phyloP scores from a whole-genome alignment of 2,329 filamentous ascomycete genomes.

The Apiospora sp. region DNA sequence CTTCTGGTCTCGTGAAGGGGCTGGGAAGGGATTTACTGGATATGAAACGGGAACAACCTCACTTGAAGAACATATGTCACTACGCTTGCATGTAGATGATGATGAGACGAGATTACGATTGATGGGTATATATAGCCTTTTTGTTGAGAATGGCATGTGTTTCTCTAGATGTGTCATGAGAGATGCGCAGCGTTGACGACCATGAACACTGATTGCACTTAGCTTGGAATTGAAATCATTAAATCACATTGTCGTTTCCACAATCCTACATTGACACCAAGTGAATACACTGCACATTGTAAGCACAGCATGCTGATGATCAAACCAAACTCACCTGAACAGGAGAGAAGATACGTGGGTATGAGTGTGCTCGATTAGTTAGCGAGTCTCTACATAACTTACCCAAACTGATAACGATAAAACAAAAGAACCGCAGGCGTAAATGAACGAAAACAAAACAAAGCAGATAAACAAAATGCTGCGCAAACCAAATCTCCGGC shows the following conservation, averaged over 20 bases:
- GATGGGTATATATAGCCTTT: conserved; percentile 3
- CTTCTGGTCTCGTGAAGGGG: neutral
- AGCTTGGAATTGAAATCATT: neutral
- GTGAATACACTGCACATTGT: neutral
- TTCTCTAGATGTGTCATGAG: neutral
- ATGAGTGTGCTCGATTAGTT: neutral
- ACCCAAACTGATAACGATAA: neutral
- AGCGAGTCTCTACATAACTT: neutral
- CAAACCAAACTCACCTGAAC: neutral
- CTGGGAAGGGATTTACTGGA: neutral
- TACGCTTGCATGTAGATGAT: conserved; percentile 1
- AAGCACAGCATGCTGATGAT: neutral
- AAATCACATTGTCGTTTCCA: neutral
- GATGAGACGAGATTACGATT: conserved; percentile 18
- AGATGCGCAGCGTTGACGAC: neutral
- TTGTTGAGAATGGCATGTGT: neutral
- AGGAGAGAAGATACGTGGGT: neutral
- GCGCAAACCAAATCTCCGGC: neutral
- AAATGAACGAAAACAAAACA: neutral
- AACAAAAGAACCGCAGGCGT: neutral
- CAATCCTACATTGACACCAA: neutral
- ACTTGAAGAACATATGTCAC: conserved; percentile 13
- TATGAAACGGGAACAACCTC: neutral
- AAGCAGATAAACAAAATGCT: neutral
- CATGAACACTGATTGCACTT: neutral